These are phyloP conservation scores for Ormosia semicastrata DNA, from an alignment of 306 rosid genomes.

Conservation along the genomic window DNA sequence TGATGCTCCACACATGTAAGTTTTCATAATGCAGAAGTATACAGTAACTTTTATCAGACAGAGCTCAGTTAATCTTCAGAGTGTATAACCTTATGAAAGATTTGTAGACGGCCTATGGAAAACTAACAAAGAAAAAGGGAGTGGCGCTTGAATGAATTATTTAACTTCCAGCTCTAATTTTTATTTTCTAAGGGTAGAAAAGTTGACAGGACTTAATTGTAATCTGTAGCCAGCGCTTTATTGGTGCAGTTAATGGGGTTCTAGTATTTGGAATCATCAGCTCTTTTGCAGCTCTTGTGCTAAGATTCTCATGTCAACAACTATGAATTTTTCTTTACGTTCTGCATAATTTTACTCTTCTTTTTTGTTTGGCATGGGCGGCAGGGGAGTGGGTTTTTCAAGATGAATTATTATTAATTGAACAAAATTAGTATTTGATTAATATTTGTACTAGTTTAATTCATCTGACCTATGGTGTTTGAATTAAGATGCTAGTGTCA, in stretches of 20 bases:
- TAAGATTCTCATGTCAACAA: constrained; percentile 34
- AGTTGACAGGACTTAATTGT: constrained; percentile 24
- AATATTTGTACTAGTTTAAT: neutral
- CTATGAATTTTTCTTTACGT: neutral
- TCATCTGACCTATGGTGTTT: neutral
- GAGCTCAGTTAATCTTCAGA: neutral
- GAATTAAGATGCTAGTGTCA: neutral
- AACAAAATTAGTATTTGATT: neutral
- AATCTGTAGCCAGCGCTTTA: constrained; percentile 66
- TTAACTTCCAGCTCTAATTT: neutral
- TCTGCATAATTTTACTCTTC: neutral
- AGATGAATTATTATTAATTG: neutral
- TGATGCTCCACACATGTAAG: neutral
- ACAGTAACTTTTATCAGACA: neutral
- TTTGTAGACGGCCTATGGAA: neutral
- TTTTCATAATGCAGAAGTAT: neutral
- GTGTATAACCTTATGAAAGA: neutral
- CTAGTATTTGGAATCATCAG: constrained; percentile 60
- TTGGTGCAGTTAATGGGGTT: constrained; percentile 72
- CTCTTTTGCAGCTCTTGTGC: constrained; percentile 79
- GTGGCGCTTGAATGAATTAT: neutral
- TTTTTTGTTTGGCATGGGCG: neutral
- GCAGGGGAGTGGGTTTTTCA: neutral
- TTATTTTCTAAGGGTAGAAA: neutral
- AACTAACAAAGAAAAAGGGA: neutral